phyloP scores from a whole-genome alignment of 192 early-diverging fungal genomes.

The Backusella circina region DNA sequence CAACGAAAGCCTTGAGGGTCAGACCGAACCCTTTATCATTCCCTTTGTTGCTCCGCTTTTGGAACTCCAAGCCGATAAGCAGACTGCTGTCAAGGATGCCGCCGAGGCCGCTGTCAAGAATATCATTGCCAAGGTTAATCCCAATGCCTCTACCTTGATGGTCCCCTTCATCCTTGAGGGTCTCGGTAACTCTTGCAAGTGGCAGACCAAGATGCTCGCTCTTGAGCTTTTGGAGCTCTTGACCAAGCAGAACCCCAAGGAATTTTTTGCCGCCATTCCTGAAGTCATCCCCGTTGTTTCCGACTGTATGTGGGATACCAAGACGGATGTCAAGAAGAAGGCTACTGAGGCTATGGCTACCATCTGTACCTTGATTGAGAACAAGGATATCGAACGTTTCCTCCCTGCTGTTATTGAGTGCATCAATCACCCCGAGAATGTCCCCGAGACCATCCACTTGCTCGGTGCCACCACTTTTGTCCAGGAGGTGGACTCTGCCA shows the following conservation, averaged over 20 bases:
- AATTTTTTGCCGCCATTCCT: slow-evolving; percentile 47
- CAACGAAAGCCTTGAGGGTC: slow-evolving; percentile 40
- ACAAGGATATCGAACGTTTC: slow-evolving; percentile 78
- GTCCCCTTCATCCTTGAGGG: slow-evolving; percentile 63
- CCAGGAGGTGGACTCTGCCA: slow-evolving; percentile 68
- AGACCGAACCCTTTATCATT: slow-evolving; percentile 67
- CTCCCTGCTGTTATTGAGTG: slow-evolving; percentile 67
- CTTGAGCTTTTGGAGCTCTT: slow-evolving; percentile 43
- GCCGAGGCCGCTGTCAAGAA: slow-evolving; percentile 44
- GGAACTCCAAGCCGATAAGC: slow-evolving; percentile 59
- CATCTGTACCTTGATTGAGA: slow-evolving; percentile 67
- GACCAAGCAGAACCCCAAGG: slow-evolving; percentile 41
- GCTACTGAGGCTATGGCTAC: slow-evolving; percentile 63
- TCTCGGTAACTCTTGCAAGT: slow-evolving; percentile 72
- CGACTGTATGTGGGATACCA: slow-evolving; percentile 79
- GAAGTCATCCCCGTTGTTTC: slow-evolving; percentile 70
- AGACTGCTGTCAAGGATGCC: slow-evolving; percentile 40
- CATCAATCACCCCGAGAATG: slow-evolving; percentile 76
- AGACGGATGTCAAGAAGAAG: slow-evolving; percentile 63
- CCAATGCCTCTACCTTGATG: slow-evolving; percentile 45
- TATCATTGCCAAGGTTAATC: slow-evolving; percentile 40
- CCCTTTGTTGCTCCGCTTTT: slow-evolving; percentile 59
- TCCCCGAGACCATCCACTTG: slow-evolving; percentile 72
- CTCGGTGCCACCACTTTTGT: slow-evolving; percentile 80
- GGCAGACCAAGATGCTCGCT: slow-evolving; percentile 64